Evolutionary conservation across 116 monocot genomes (phyloP), one percentile per base, ranked within the genome.

Genomic region (Phalaenopsis hybrid): DNA sequence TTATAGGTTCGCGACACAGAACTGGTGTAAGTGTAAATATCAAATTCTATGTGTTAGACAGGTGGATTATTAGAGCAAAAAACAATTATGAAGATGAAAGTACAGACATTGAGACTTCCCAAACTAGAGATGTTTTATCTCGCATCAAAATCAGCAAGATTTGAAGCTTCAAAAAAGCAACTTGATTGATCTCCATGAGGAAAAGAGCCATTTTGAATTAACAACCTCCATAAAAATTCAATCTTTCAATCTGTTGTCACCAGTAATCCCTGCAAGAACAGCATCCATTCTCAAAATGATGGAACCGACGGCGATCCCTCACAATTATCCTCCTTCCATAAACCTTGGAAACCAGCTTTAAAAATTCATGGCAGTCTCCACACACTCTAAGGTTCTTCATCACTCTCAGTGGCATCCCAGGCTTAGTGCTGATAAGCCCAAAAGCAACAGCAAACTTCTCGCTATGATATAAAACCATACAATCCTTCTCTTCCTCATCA

Each of bases 241-340:
- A 20, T 34, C 68, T 52, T 20, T 44, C 72, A 78, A 80, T 0
- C 70, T 82, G 12, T 33, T 46, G 79, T 94, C 84, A 94, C 94
- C 94, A 94, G 80, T 88, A 94, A 58, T 94, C 89, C 25, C 83
- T 90, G 79, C 94, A 94, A 84, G 94, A 94, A 51, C 94, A 94
- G 57, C 58, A 25, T 6, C 92, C 90, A 81, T 83, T 76, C 57
- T 94, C 92, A 84, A 94, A 94, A 79, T 94, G 90, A 73, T 94
- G 94, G 79, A 94, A 94, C 4, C 92, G 85, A 68, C 79, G 89
- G 41, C 86, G 49, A 83, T 92, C 94, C 80, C 94, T 88, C 34
- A 94, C 86, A 17, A 94, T 73, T 33, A 94, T 94, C 52, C 84
- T 82, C 12, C 94, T 83, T n/a, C 78, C 80, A 44, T 88, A 90